A percentile compares a stretch with the other conserved stretches of the same genome.
Evolutionary conservation across 768 basidiomycete species (phyloP).

Genomic region (Royoungia palumana): DNA sequence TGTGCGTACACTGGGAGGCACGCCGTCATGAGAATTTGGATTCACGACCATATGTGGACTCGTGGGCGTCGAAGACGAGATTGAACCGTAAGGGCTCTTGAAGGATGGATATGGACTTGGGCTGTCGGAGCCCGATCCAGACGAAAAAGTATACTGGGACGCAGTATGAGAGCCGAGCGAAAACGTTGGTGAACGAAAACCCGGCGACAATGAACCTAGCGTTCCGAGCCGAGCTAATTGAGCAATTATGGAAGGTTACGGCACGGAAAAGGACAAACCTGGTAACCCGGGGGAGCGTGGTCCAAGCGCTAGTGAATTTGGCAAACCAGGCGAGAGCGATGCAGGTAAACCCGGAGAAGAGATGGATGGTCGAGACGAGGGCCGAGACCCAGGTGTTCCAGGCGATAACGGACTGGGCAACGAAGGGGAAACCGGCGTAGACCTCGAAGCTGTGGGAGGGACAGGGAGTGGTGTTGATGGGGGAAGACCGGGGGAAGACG

Average conservation of each 20-base stretch:
- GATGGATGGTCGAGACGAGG: conserved; percentile 4
- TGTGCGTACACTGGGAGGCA: conserved; percentile 6
- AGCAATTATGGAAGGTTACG: conserved; percentile 8
- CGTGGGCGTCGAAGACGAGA: not conserved
- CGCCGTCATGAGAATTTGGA: not conserved
- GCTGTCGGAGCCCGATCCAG: conserved; percentile 8
- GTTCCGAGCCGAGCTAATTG: not conserved
- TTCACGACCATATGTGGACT: not conserved
- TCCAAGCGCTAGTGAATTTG: conserved; percentile 18
- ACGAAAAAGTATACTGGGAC: conserved; percentile 21
- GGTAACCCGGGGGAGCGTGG: conserved; percentile 22
- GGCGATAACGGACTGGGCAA: conserved; percentile 11
- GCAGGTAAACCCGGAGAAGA: conserved; percentile 13
- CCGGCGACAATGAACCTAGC: conserved; percentile 18
- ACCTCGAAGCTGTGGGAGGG: conserved; percentile 1
- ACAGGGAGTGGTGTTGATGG: conserved; percentile 16
- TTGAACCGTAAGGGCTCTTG: conserved; percentile 3
- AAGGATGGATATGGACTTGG: conserved; percentile 1
- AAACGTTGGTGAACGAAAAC: conserved; percentile 22
- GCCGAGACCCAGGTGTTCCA: conserved; percentile 1
- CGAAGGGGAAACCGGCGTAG: conserved; percentile 11
- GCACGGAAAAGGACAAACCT: conserved; percentile 17
- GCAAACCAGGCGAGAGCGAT: conserved; percentile 18
- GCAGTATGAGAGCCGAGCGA: not conserved
- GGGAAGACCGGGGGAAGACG: conserved; percentile 15